Conservation (phyloP, 2,329 filamentous ascomycete genomes). For the Fusarium ambrosium region DNA sequence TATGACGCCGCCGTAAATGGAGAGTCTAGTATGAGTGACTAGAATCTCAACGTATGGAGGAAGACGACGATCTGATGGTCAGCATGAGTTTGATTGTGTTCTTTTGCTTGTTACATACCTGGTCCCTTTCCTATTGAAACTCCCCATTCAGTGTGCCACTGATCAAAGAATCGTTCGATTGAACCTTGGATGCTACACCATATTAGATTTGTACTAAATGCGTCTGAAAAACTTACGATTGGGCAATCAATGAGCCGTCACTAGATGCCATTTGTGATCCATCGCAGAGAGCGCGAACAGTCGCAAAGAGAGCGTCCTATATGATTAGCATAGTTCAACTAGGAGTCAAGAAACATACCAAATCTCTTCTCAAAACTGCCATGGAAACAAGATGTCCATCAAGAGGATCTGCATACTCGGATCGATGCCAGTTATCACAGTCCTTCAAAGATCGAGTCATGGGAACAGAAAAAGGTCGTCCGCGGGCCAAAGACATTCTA, state of each 20-base stretch:
- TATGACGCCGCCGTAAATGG: slow-evolving; percentile 81
- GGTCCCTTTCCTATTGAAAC: slow-evolving; percentile 67
- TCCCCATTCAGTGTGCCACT: slow-evolving; percentile 75
- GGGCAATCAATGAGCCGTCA: slow-evolving; percentile 66
- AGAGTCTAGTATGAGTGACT: slow-evolving; percentile 78
- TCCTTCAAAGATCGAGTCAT: slow-evolving; percentile 74
- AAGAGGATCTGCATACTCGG: slow-evolving; percentile 72
- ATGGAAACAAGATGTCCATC: slow-evolving; percentile 81
- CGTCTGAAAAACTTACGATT: slow-evolving; percentile 57
- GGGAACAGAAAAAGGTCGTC: slow-evolving; percentile 76
- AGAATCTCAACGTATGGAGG: slow-evolving; percentile 83
- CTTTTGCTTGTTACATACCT: slow-evolving; percentile 51
- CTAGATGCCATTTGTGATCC: slow-evolving; percentile 63
- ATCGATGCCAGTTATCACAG: slow-evolving; percentile 78
- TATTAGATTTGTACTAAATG: slow-evolving; percentile 22
- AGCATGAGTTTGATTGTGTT: not conserved
- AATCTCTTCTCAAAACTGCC: slow-evolving; percentile 75
- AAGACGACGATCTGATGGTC: slow-evolving; percentile 62
- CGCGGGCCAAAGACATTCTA: slow-evolving; percentile 77
- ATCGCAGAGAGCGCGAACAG: slow-evolving; percentile 72
- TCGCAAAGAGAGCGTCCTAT: slow-evolving; percentile 68
- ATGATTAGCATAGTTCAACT: slow-evolving; percentile 14
- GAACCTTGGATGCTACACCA: slow-evolving; percentile 64
- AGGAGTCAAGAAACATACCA: slow-evolving; percentile 58
- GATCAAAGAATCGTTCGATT: slow-evolving; percentile 75